Conservation (phyloP, 208 protist genomes). For the Acanthamoeba healyi region DNA sequence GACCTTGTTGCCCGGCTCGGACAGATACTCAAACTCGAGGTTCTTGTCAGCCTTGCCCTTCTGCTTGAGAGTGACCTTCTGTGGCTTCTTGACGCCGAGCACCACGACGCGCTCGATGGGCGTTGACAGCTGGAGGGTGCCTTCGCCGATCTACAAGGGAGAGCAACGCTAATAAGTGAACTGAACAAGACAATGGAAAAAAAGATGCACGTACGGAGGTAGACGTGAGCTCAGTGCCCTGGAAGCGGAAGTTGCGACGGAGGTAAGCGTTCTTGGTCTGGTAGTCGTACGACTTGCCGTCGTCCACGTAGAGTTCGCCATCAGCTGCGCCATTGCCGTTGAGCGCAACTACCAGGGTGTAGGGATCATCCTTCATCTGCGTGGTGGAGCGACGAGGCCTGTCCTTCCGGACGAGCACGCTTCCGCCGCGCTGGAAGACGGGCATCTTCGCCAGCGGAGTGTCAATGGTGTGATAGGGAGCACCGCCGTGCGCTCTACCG, state of each 20-base stretch:
- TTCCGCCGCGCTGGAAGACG: slow-evolving; percentile 95
- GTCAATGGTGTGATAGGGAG: slow-evolving; percentile 80
- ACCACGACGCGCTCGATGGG: slow-evolving; percentile 79
- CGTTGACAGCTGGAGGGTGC: neutral
- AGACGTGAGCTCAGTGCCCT: slow-evolving; percentile 78
- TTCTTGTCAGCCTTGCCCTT: neutral
- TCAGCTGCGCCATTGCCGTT: slow-evolving; percentile 60
- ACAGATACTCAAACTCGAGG: neutral
- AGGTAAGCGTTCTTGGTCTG: slow-evolving; percentile 60
- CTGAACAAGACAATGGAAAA: neutral
- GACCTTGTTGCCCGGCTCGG: neutral
- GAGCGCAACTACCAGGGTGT: slow-evolving; percentile 95
- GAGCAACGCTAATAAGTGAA: neutral
- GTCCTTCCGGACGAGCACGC: slow-evolving; percentile 94
- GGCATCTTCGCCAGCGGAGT: slow-evolving; percentile 94
- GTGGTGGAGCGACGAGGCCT: slow-evolving; percentile 92
- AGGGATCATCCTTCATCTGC: slow-evolving; percentile 93
- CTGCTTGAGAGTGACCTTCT: slow-evolving; percentile 11
- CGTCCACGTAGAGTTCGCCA: slow-evolving; percentile 90
- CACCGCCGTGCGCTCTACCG: slow-evolving; percentile 35
- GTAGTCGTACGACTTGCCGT: slow-evolving; percentile 88
- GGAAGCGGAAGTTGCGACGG: slow-evolving; percentile 80
- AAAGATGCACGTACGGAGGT: neutral
- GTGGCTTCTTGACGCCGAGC: slow-evolving; percentile 42
- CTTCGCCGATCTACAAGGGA: neutral